Evolutionary conservation across 1,284 basidiomycete species (phyloP), one percentile per base, ranked within the genome.

Genomic region (Caloboletus inedulis): DNA sequence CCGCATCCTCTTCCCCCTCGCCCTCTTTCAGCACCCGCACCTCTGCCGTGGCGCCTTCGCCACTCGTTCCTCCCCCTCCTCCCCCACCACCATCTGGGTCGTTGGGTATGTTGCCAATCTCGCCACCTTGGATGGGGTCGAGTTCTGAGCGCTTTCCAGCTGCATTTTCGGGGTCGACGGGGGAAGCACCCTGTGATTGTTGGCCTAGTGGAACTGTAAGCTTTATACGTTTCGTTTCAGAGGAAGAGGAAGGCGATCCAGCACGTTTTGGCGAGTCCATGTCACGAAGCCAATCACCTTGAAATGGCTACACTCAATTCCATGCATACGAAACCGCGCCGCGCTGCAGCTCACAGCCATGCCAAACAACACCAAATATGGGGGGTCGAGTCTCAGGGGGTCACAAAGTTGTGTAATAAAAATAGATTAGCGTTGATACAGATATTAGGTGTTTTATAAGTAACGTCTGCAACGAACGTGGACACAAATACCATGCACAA

Each of bases 241-340:
- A 72, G 39, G 72, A 74, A 9, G 81, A 77, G 8, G 78, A 78
- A 33, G 84, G 82, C 45, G 86, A 87, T 54, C 80, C 82, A 55
- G 81, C 78, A 66, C 87, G 86, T 74, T 86, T 87, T 61, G 86
- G 85, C 50, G 86, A 87, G 69, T 83, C 81, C 82, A 84, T 85
- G 54, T 61, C 51, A 58, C 57, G 41, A 50, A 47, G 56, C 47
- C 56, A 65, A 63, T 62, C 51, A 59, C 35, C 63, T 62, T 49
- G 53, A 68, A 62, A 54, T 62, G 58, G 53, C 53, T 51, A 51
- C 56, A 51, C 53, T 52, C 43, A 50, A 29, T 58, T 43, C 39
- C 19, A 39, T 33, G 37, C 45, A 47, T 57, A 43, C 47, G 19
- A 60, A 63, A 52, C 46, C 44, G 46, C 30, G 31, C 48, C 50